Conservation (phyloP, 1,284 basidiomycete species). For the Vanrija sp. region DNA sequence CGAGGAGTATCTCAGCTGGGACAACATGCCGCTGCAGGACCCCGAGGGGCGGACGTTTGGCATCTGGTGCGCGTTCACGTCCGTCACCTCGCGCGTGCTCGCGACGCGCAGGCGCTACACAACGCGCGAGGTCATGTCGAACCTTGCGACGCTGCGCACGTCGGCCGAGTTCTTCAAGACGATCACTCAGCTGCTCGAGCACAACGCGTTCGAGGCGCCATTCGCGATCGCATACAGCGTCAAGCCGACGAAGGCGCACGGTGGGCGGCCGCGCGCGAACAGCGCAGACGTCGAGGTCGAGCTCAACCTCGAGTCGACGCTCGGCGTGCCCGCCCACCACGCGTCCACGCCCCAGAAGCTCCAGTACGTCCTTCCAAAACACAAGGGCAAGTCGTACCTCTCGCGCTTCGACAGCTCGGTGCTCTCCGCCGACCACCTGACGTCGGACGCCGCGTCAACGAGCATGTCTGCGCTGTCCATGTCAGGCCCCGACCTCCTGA, state of each 20-base stretch:
- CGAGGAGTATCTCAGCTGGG: slow-evolving; percentile 36
- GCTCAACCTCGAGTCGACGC: slow-evolving; percentile 13
- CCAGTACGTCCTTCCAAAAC: background rate
- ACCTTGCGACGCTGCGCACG: slow-evolving; percentile 22
- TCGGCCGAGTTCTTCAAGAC: slow-evolving; percentile 26
- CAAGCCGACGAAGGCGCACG: background rate
- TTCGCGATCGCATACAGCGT: slow-evolving; percentile 39
- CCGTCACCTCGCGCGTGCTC: slow-evolving; percentile 27
- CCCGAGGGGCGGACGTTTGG: slow-evolving; percentile 22
- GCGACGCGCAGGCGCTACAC: slow-evolving; percentile 26
- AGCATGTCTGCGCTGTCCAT: background rate
- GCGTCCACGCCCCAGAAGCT: slow-evolving; percentile 7
- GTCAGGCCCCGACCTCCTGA: background rate
- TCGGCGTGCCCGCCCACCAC: slow-evolving; percentile 22
- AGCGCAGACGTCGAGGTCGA: slow-evolving; percentile 1
- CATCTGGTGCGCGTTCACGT: slow-evolving; percentile 29
- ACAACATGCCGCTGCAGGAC: slow-evolving; percentile 30
- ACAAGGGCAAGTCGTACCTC: no score
- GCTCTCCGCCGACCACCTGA: background rate
- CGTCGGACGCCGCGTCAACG: background rate
- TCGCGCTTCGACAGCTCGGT: no score
- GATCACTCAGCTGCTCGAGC: slow-evolving; percentile 24
- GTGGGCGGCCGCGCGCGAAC: no score
- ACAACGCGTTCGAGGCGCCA: slow-evolving; percentile 36
- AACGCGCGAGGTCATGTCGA: slow-evolving; percentile 28